phyloP scores from a whole-genome alignment of 768 basidiomycete genomes.

The Mycena venus region DNA sequence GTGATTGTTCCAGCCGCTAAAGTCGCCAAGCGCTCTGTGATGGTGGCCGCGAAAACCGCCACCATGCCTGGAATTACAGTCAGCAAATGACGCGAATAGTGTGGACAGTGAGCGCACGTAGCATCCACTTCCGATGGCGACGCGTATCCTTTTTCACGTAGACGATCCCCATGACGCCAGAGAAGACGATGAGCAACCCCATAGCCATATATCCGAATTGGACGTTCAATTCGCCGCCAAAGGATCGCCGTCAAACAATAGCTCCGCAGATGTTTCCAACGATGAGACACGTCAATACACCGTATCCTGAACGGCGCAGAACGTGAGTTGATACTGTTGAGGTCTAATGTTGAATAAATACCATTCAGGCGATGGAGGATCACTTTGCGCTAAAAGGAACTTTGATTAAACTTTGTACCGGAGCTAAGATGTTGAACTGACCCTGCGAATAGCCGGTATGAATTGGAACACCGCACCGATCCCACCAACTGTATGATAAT shows the following conservation, averaged over 20 bases:
- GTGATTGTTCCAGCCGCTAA: conserved; percentile 33
- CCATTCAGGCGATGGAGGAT: conserved; percentile 41
- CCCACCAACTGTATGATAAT: conserved; percentile 37
- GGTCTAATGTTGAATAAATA: not conserved
- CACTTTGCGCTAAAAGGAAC: conserved; percentile 25
- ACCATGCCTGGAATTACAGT: conserved; percentile 32
- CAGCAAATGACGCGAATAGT: not conserved
- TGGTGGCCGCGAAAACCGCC: conserved; percentile 30
- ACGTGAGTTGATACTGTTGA: not conserved
- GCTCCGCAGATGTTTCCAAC: conserved; percentile 36
- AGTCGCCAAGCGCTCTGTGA: conserved; percentile 36
- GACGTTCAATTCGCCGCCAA: conserved; percentile 44
- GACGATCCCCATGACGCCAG: conserved; percentile 32
- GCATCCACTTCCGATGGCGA: conserved; percentile 45
- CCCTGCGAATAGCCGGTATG: conserved; percentile 40
- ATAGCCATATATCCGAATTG: conserved; percentile 40
- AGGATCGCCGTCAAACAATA: conserved; percentile 34
- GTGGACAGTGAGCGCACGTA: conserved; percentile 29
- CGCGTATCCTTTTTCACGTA: conserved; percentile 41
- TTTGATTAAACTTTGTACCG: not conserved
- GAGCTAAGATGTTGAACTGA: not conserved
- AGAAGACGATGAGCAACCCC: conserved; percentile 34
- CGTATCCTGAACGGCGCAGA: conserved; percentile 29
- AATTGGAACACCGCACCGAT: conserved; percentile 40
- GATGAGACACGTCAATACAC: conserved; percentile 33